Evolutionary conservation across 2,329 filamentous ascomycete species (phyloP).

Genomic region (Pseudonectria buxi): DNA sequence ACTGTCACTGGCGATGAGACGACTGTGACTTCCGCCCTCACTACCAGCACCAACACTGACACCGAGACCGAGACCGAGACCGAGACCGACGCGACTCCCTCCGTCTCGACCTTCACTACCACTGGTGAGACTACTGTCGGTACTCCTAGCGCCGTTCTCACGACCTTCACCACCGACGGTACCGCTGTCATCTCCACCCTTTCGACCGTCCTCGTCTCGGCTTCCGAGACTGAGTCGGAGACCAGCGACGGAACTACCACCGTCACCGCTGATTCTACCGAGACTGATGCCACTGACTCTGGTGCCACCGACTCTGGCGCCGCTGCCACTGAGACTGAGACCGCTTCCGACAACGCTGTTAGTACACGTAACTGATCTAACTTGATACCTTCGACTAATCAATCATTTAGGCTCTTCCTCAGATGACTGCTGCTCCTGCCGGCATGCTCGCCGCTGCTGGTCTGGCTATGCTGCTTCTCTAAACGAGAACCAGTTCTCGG

Average conservation of each 20-base stretch:
- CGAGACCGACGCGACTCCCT: slow-evolving; percentile 5
- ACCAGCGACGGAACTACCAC: slow-evolving; percentile 6
- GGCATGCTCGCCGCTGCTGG: slow-evolving; percentile 44
- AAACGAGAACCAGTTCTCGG: slow-evolving; percentile 20
- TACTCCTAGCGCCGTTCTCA: slow-evolving; percentile 23
- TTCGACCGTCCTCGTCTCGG: slow-evolving; percentile 9
- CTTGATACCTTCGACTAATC: slow-evolving; percentile 5
- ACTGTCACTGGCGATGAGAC: slow-evolving; percentile 17
- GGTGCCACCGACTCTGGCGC: slow-evolving; percentile 15
- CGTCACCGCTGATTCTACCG: slow-evolving; percentile 8
- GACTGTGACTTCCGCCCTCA: slow-evolving; percentile 23
- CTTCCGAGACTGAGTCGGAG: slow-evolving; percentile 12
- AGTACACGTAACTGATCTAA: slow-evolving; percentile 9
- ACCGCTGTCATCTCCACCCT: slow-evolving; percentile 16
- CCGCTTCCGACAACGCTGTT: slow-evolving; percentile 24
- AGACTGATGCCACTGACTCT: slow-evolving; percentile 5
- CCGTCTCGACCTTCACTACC: slow-evolving; percentile 23
- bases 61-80: slow-evolving; percentile 12
- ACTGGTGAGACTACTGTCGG: slow-evolving; percentile 17
- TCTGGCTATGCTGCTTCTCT: slow-evolving; percentile 42
- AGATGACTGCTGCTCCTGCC: slow-evolving; percentile 38
- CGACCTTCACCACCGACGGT: slow-evolving; percentile 15
- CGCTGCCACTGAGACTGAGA: slow-evolving; percentile 14
- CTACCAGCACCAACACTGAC: slow-evolving; percentile 16
- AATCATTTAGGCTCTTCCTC: slow-evolving; percentile 23